These are phyloP conservation scores for Coemansia sp. DNA, from an alignment of 192 early-diverging fungal genomes.

Conservation along the genomic window DNA sequence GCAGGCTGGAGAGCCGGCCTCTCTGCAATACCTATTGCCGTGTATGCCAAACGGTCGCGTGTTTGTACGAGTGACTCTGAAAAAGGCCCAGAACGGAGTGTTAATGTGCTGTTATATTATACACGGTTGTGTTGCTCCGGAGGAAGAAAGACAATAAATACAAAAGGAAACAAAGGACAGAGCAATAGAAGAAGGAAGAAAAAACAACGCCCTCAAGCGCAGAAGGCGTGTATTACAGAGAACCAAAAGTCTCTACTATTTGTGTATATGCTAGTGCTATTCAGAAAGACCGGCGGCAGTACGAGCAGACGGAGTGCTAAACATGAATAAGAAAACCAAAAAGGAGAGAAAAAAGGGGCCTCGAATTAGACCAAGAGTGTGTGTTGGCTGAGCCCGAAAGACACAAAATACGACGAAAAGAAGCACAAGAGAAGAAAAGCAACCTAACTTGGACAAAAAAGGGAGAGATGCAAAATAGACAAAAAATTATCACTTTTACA, in stretches of 20 bases:
- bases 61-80: neutral
- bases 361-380: neutral
- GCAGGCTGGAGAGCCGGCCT: slow-evolving; percentile 11
- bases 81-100: neutral
- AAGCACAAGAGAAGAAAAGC: neutral
- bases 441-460: neutral
- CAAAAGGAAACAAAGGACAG: neutral
- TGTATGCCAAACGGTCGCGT: neutral
- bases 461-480: neutral
- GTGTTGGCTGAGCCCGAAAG: neutral
- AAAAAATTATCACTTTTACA: slow-evolving; percentile 2
- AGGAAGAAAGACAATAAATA: neutral
- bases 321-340: slow-evolving; percentile 5
- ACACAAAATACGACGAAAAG: neutral
- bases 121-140: neutral
- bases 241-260: neutral
- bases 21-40: neutral
- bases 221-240: neutral
- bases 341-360: neutral
- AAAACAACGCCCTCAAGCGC: neutral
- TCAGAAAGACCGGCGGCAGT: neutral
- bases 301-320: neutral
- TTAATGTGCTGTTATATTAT: neutral
- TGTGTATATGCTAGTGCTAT: neutral
- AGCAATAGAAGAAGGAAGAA: neutral